Evolutionary conservation across 495 filamentous ascomycete species (phyloP).

Genomic region (Talaromyces adpressus): DNA sequence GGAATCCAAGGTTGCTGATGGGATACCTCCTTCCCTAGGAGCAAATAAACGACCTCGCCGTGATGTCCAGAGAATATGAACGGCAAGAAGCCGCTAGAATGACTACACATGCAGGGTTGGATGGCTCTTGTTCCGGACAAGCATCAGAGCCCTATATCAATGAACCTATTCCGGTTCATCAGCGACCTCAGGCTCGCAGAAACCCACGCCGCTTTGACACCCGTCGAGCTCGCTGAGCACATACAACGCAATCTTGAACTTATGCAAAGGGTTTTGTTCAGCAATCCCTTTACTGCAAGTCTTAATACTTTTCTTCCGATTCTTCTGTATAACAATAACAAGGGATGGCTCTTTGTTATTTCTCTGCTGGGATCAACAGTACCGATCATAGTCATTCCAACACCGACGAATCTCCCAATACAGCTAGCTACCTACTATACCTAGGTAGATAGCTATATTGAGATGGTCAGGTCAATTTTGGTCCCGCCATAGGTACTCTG

Average conservation of each 20-base stretch:
- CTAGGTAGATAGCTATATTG: neutral
- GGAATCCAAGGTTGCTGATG: slow-evolving; percentile 6
- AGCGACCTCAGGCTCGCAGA: slow-evolving; percentile 22
- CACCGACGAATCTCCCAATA: neutral
- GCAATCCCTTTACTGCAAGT: neutral
- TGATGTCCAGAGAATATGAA: slow-evolving; percentile 46
- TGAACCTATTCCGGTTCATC: slow-evolving; percentile 37
- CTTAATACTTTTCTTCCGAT: slow-evolving; percentile 5
- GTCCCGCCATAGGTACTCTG: neutral
- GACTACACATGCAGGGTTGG: slow-evolving; percentile 22
- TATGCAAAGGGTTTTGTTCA: neutral
- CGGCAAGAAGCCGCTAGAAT: slow-evolving; percentile 44
- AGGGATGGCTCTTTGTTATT: slow-evolving; percentile 3
- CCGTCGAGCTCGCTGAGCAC: slow-evolving; percentile 22
- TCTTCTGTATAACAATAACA: slow-evolving; percentile 1
- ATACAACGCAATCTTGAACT: neutral
- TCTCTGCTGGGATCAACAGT: slow-evolving; percentile 1
- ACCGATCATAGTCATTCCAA: neutral
- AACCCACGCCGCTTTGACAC: slow-evolving; percentile 21
- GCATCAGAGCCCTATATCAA: slow-evolving; percentile 45
- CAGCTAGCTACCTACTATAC: neutral
- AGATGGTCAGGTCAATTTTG: neutral
- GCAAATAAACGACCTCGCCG: slow-evolving; percentile 48
- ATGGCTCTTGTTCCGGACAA: slow-evolving; percentile 22
- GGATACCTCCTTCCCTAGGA: slow-evolving; percentile 24